Evolutionary conservation across 208 protist genomes (phyloP).

Genomic region (Willaertia magna): DNA sequence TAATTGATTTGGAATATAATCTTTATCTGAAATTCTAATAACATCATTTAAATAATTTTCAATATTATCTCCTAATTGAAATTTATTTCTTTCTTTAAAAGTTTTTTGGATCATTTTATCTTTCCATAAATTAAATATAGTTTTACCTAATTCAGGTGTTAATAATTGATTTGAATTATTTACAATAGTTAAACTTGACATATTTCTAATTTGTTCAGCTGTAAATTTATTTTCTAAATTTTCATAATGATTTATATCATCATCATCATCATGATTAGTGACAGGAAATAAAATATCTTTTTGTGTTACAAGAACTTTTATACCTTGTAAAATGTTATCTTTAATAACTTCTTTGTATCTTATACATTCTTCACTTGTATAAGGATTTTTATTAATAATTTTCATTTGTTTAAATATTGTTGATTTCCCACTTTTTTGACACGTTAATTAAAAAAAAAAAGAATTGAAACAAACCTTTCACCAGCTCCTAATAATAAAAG

Average conservation of each 20-base stretch:
- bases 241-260: too few relatives aligned
- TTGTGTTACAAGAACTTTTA: not conserved
- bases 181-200: too few relatives aligned
- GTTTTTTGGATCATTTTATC: not conserved
- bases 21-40: not conserved
- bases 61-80: not conserved
- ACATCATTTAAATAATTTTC: constrained; percentile 9
- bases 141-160: not conserved
- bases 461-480: too few relatives aligned
- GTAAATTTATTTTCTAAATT: too few relatives aligned
- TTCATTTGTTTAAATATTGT: constrained; percentile 53
- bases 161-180: not conserved
- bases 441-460: too few relatives aligned
- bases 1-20: constrained; percentile 17
- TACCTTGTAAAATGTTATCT: not conserved
- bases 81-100: not conserved
- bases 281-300: too few relatives aligned
- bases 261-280: too few relatives aligned
- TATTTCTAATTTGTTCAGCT: too few relatives aligned
- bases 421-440: constrained; percentile 32
- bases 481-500: not conserved
- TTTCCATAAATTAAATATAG: not conserved
- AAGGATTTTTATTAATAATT: constrained; percentile 34
- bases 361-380: not conserved
- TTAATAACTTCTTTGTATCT: not conserved